phyloP scores from a whole-genome alignment of 2,329 filamentous ascomycete species.

The Aspergillus sp. region DNA sequence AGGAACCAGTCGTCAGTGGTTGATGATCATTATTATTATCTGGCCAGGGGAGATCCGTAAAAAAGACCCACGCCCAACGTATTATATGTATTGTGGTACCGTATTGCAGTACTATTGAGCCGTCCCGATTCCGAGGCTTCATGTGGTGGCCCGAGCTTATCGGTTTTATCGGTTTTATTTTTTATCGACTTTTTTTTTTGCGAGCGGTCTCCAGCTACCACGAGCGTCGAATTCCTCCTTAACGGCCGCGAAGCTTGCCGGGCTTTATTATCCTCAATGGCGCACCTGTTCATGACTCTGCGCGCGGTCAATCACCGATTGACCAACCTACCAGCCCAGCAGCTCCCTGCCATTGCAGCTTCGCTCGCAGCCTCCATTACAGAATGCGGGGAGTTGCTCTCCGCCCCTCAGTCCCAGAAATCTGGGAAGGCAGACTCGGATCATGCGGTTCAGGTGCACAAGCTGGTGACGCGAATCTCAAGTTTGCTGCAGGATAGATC shows the following conservation, averaged over 20 bases:
- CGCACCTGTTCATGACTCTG: constrained; percentile 37
- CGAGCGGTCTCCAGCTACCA: neutral
- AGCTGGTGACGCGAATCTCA: constrained; percentile 74
- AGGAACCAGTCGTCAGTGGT: constrained; percentile 3
- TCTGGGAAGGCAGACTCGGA: constrained; percentile 65
- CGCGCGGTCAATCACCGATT: constrained; percentile 53
- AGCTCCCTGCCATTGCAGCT: constrained; percentile 72
- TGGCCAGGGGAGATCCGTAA: constrained; percentile 22
- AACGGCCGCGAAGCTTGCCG: neutral
- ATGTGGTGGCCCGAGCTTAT: constrained; percentile 34
- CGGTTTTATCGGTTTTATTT: neutral
- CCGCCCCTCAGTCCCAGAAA: constrained; percentile 58
- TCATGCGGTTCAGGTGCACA: constrained; percentile 70
- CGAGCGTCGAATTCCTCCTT: neutral
- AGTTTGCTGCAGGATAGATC: constrained; percentile 76
- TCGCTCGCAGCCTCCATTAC: constrained; percentile 61
- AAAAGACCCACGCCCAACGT: neutral
- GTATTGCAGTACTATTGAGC: constrained; percentile 20
- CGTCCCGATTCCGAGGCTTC: constrained; percentile 32
- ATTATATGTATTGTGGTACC: constrained; percentile 14
- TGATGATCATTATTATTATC: constrained; percentile 19
- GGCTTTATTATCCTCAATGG: constrained; percentile 21
- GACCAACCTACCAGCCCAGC: constrained; percentile 67
- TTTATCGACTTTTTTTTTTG: neutral
- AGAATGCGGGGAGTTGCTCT: constrained; percentile 61